A percentile compares a stretch with the other conserved stretches of the same genome.
Conservation (phyloP, 768 basidiomycete species). For the Mycena galericulata region DNA sequence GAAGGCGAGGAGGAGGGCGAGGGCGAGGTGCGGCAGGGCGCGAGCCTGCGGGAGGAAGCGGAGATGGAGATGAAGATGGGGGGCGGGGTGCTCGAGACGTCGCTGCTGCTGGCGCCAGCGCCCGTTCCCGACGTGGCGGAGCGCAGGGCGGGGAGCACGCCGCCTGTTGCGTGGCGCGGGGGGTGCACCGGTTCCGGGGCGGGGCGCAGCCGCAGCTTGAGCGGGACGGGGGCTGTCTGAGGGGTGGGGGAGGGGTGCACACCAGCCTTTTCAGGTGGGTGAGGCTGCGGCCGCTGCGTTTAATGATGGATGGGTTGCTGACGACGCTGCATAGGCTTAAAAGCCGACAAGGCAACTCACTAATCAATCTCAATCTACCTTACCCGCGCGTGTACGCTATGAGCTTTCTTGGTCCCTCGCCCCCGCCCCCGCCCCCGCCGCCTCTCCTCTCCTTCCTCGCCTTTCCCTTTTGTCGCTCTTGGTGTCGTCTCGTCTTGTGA, state of each 20-base stretch:
- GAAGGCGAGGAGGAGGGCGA: background rate
- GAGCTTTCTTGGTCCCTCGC: too few relatives aligned
- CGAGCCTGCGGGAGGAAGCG: background rate
- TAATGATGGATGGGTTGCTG: background rate
- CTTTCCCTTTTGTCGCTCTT: too few relatives aligned
- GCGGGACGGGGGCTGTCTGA: slow-evolving; percentile 20
- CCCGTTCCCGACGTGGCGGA: background rate
- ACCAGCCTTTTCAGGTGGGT: background rate
- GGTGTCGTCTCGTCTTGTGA: too few relatives aligned
- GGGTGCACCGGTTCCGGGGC: slow-evolving; percentile 4
- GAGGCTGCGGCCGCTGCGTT: background rate
- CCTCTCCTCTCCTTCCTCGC: too few relatives aligned
- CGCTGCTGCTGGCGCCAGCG: slow-evolving; percentile 5
- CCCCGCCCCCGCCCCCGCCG: too few relatives aligned
- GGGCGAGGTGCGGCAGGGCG: background rate
- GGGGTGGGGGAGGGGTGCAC: background rate
- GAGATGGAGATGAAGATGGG: background rate
- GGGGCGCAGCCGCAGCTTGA: slow-evolving; percentile 19
- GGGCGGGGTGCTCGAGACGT: too few relatives aligned
- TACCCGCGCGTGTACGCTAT: too few relatives aligned
- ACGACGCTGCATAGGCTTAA: background rate
- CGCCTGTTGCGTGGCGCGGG: slow-evolving; percentile 29
- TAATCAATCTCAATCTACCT: too few relatives aligned
- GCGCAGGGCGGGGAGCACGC: slow-evolving; percentile 26
- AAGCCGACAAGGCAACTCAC: background rate